Evolutionary conservation across 2,329 filamentous ascomycete genomes (phyloP), one percentile per base, ranked within the genome.

Genomic region (Cadophora sp.): DNA sequence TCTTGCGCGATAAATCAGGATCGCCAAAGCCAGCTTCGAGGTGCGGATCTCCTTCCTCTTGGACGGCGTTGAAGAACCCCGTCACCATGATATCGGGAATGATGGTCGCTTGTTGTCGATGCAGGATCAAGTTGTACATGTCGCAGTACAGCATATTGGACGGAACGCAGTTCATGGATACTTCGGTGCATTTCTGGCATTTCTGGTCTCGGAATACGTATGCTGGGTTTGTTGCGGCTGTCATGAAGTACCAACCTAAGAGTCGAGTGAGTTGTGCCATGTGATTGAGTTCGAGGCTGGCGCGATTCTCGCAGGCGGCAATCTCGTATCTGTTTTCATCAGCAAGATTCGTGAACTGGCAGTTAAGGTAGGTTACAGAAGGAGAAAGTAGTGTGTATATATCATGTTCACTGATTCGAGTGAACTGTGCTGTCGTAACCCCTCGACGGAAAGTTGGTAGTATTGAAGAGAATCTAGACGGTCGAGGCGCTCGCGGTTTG

Each of bases 401-500:
- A 62, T 41, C 27, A 62, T 62, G n/a, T 62, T 62, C 4, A 62
- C 47, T 7, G 59, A 62, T 27, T 62, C 59, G 14, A 62, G 45
- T 1, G 47, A n/a, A 24, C 45, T 62, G 5, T 62, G 48, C 22
- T 62, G 59, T 11, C 47, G 45, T 39, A 62, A 27, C 8, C 59
- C 59, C 36, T 62, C 45, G 14, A 62, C 22, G 5, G 59, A 45
- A 16, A 62, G 47, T 22, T 62, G 59, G 18, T 62, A 62, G 45
- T 62, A 41, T 39, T 36, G 30, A 7, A 62, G 45, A 27, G 59
- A 50, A 27, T 62, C 59, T 6, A 62, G 16, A 24, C 59, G 59
- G 36, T 62, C 59, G n/a, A 62, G 59, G 18, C 59, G 45, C 39
- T 62, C 59, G 36, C 59, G 59, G n/a, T 62, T 45, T 39, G 59